phyloP scores from a whole-genome alignment of 2,329 filamentous ascomycete species.

The Colletotrichum sp. region DNA sequence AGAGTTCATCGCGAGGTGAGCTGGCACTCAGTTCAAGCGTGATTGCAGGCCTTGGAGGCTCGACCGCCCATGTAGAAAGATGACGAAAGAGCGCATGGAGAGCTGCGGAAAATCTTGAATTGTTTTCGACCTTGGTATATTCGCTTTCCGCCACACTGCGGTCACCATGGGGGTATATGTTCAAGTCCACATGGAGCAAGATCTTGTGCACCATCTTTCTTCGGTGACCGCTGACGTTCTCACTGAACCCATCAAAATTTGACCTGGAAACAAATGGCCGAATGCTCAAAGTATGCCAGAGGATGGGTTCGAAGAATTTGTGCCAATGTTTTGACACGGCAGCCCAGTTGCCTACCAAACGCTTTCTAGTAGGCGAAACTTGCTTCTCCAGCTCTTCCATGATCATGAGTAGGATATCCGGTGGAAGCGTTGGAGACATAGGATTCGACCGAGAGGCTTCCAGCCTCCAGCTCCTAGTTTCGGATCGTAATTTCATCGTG shows the following conservation, averaged over 20 bases:
- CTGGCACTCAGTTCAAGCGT: background rate
- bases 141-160: background rate
- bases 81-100: background rate
- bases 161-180: background rate
- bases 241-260: background rate
- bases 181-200: background rate
- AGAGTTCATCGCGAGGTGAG: background rate
- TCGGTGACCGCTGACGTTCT: background rate
- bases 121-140: background rate
- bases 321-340: background rate
- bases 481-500: background rate
- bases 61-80: background rate
- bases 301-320: background rate
- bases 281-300: background rate
- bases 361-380: background rate
- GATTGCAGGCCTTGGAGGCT: background rate
- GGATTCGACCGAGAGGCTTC: background rate
- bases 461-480: background rate
- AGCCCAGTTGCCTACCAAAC: background rate
- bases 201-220: background rate
- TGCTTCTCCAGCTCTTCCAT: background rate
- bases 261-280: background rate
- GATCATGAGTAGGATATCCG: background rate
- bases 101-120: background rate
- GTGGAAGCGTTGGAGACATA: background rate